These are phyloP conservation scores for Iris pallida DNA, from an alignment of 116 monocot genomes.

Conservation along the genomic window DNA sequence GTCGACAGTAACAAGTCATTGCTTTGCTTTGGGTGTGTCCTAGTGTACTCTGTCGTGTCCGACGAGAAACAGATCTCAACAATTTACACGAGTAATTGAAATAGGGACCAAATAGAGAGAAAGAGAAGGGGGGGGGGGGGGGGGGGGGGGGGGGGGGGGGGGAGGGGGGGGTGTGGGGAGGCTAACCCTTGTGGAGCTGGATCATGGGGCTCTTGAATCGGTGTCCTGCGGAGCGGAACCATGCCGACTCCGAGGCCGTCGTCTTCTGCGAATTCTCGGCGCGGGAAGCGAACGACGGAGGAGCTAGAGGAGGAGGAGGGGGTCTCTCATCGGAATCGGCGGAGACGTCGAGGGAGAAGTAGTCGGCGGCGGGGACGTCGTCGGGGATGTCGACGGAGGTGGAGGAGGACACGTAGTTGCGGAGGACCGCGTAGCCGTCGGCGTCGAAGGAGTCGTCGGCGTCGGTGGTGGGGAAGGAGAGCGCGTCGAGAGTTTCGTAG, in stretches of 20 bases:
- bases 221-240: conserved; percentile 58
- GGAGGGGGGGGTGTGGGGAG: too few species aligned
- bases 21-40: too few species aligned
- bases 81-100: too few species aligned
- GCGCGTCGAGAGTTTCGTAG: conserved; percentile 62
- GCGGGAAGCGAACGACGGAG: neutral
- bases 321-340: neutral
- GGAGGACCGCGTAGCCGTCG: conserved; percentile 63
- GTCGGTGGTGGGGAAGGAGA: conserved; percentile 2
- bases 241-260: conserved; percentile 36
- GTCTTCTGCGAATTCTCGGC: neutral
- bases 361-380: conserved; percentile 52
- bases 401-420: conserved; percentile 44
- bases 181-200: conserved; percentile 79
- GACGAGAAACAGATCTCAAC: too few species aligned
- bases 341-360: conserved; percentile 75
- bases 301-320: neutral
- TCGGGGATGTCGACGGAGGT: conserved; percentile 2
- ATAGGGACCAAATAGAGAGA: too few species aligned
- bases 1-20: too few species aligned
- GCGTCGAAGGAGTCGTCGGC: conserved; percentile 16
- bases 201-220: conserved; percentile 89
- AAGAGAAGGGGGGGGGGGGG: too few species aligned
- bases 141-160: too few species aligned
- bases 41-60: too few species aligned